Conservation (phyloP, 2,329 filamentous ascomycete species). For the Diplodia mutila region DNA sequence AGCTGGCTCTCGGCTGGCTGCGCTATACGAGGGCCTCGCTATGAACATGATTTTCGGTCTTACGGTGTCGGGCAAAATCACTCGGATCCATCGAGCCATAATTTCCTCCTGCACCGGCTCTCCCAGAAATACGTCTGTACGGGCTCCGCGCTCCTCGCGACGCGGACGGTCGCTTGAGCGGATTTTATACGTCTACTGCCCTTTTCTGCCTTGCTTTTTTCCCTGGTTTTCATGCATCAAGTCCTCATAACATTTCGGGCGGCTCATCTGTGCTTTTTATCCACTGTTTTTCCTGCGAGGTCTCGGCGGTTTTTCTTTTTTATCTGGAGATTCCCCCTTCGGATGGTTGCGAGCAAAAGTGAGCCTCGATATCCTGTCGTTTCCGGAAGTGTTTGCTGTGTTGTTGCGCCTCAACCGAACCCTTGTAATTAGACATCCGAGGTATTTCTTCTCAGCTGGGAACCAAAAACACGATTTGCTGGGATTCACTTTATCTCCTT, state of each 20-base stretch:
- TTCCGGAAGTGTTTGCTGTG: slow-evolving; percentile 23
- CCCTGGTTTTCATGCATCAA: slow-evolving; percentile 17
- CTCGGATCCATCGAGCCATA: slow-evolving; percentile 16
- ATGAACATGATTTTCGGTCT: slow-evolving; percentile 26
- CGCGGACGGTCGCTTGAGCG: slow-evolving; percentile 8
- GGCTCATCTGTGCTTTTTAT: slow-evolving; percentile 11
- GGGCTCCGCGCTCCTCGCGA: neutral
- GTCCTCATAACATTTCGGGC: slow-evolving; percentile 22
- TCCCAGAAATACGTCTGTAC: neutral
- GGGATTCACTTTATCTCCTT: slow-evolving; percentile 12
- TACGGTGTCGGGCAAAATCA: slow-evolving; percentile 20
- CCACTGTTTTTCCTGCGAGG: slow-evolving; percentile 21
- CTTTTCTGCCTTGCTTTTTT: neutral
- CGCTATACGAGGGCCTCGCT: slow-evolving; percentile 16
- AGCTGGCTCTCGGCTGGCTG: slow-evolving; percentile 25
- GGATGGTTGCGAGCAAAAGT: slow-evolving; percentile 25
- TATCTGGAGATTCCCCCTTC: slow-evolving; percentile 25
- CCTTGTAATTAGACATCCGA: slow-evolving; percentile 27
- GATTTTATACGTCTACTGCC: slow-evolving; percentile 19
- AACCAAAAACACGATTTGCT: slow-evolving; percentile 26
- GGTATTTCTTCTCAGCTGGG: slow-evolving; percentile 25
- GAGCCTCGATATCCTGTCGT: slow-evolving; percentile 27
- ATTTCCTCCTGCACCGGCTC: slow-evolving; percentile 14
- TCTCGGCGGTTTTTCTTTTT: slow-evolving; percentile 25
- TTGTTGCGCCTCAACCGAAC: slow-evolving; percentile 23